Conservation (phyloP, 345 rosid species). For the Geranium brycei region DNA sequence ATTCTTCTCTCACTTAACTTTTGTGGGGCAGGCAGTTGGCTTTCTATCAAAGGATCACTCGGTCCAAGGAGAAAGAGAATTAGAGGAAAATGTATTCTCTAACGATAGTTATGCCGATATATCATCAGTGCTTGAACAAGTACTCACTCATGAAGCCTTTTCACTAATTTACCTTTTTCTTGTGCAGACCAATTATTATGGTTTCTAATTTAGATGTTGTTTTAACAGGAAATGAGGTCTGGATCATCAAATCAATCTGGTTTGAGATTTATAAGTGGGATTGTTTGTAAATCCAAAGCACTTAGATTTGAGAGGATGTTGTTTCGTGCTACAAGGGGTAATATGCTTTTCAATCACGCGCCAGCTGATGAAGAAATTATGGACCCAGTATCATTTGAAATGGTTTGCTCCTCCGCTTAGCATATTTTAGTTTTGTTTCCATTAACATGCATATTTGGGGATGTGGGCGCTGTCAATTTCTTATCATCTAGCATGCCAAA, state of each 20-base stretch:
- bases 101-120: slow-evolving; percentile 36
- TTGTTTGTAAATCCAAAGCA: slow-evolving; percentile 57
- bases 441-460: background rate
- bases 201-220: slow-evolving; percentile 14
- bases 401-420: slow-evolving; percentile 35
- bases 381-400: slow-evolving; percentile 82
- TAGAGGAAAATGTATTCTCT: slow-evolving; percentile 57
- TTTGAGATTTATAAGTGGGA: slow-evolving; percentile 80
- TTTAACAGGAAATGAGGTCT: slow-evolving; percentile 52
- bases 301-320: slow-evolving; percentile 83
- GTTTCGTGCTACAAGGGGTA: slow-evolving; percentile 97
- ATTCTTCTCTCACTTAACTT: slow-evolving; percentile 1
- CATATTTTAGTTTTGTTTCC: background rate
- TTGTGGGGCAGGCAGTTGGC: slow-evolving; percentile 49
- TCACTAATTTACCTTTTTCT: slow-evolving; percentile 11
- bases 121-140: slow-evolving; percentile 73
- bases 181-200: slow-evolving; percentile 9
- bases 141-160: slow-evolving; percentile 18
- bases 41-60: slow-evolving; percentile 68
- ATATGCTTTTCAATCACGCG: slow-evolving; percentile 92
- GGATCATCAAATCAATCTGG: slow-evolving; percentile 60
- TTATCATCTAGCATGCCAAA: background rate
- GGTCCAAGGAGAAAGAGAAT: slow-evolving; percentile 54
- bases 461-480: background rate
- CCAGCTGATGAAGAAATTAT: slow-evolving; percentile 76